Evolutionary conservation across 2,329 filamentous ascomycete species (phyloP), one percentile per base, ranked within the genome.

Genomic region (Cercospora sojina): DNA sequence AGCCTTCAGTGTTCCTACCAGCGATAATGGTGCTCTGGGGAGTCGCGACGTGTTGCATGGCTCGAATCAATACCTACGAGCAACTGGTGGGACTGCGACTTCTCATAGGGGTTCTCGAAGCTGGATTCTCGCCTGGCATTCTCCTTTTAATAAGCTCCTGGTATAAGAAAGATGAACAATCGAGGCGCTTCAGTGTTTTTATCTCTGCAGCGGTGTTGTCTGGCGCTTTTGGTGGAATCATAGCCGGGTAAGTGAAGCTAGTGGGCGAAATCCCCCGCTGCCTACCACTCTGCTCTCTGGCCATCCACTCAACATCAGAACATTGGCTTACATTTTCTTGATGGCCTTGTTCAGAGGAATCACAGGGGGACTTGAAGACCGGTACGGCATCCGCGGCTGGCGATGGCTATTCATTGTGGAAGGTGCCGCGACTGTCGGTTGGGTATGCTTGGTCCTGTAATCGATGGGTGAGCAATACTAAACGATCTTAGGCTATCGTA

Each of bases 121-220:
- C 82, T 10, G 83, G 83, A 0, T 86, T 86, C 56, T 85, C 83
- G 55, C 85, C 86, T 0, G 86, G 85, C 27, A 81, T 86, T 51
- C 77, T 85, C 55, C 81, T 83, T 55, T 85, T 81, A n/a, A n/a
- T n/a, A n/a, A n/a, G n/a, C n/a, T n/a, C n/a, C 0, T 88, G 86
- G 86, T 88, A 88, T 72, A 84, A 85, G 67, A 83, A 81, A 58
- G 81, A 82, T 12, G 86, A 88, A 70, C 81, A 87, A 49, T n/a
- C n/a, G n/a, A n/a, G n/a, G n/a, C n/a, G n/a, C n/a, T 83, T 83
- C 0, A 85, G 75, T 88, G 75, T 88, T 1, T 88, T 86, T 70
- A 85, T 87, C 67, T 84, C 85, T n/a, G 84, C 83, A 1, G 85
- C 84, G 0, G 83, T 87, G 2, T 78, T 86, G 2, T 85, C 80